phyloP scores from a whole-genome alignment of 2,329 filamentous ascomycete species.

The Thielaviopsis populi region DNA sequence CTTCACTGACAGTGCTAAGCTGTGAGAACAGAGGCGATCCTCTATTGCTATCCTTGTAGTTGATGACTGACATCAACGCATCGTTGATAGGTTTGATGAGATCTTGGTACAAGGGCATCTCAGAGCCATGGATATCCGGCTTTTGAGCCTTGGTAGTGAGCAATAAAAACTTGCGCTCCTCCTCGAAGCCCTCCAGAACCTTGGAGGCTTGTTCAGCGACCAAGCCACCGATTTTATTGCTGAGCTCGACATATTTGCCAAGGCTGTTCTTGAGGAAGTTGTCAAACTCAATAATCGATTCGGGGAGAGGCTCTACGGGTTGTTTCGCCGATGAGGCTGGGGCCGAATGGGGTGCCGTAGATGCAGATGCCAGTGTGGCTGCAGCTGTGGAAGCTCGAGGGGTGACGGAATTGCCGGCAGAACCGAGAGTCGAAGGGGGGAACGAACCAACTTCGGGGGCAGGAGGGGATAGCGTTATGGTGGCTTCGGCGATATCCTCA shows the following conservation, averaged over 20 bases:
- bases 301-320: constrained; percentile 47
- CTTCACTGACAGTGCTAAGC: constrained; percentile 74
- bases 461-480: constrained; percentile 41
- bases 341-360: constrained; percentile 21
- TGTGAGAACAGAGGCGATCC: constrained; percentile 63
- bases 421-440: background rate
- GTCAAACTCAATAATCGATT: constrained; percentile 80
- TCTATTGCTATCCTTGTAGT: constrained; percentile 69
- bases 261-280: constrained; percentile 58
- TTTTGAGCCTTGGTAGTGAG: constrained; percentile 86
- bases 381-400: constrained; percentile 5
- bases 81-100: constrained; percentile 79
- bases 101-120: constrained; percentile 53
- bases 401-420: background rate
- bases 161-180: constrained; percentile 75
- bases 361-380: constrained; percentile 17
- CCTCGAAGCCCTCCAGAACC: constrained; percentile 54
- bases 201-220: constrained; percentile 59
- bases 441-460: constrained; percentile 27
- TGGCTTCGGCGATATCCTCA: constrained; percentile 83
- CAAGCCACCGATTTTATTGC: constrained; percentile 60
- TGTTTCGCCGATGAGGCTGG: constrained; percentile 29
- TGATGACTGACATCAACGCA: constrained; percentile 61
- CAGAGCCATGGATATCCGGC: constrained; percentile 50
- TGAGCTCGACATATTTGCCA: constrained; percentile 61